Evolutionary conservation across 495 filamentous ascomycete genomes (phyloP), one percentile per base, ranked within the genome.

Genomic region (Aspergillus saccharolyticus): DNA sequence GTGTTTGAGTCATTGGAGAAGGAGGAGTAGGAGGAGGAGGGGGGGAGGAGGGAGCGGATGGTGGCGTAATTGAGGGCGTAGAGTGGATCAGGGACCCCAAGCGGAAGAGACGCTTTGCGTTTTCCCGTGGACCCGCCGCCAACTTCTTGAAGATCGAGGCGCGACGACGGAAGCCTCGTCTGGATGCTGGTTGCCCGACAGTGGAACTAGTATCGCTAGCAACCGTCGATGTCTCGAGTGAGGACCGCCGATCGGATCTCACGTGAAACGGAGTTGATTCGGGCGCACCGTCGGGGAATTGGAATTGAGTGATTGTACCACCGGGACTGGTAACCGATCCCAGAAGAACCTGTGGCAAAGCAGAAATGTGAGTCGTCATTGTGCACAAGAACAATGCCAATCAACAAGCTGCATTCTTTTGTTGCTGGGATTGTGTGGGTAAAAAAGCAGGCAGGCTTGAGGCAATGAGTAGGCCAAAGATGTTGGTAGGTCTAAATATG

Each of bases 101-200:
- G 65, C 76, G 76, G 67, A 81, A 71, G 63, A 79, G 64, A 52
- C 76, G 76, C 71, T 76, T 76, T 60, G 76, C 75, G 70, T 74
- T 77, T 57, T 80, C 77, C 54, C 75, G 74, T 64, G 77, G 73
- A 22, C 72, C 69, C 64, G 74, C 69, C 64, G 74, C 75, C 70
- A 80, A 67, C 64, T 75, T 79, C 66, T 55, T 67, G 44, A 78
- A 53, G 20, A 76, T 60, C 6, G 71, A 70, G 30, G 59, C 62
- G 54, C 72, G 66, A 42, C 68, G 71, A 62, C 46, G 56, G 22
- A 58, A 53, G 47, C 60, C 55, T 25, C 62, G 61, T 54, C 66
- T 70, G 19, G 72, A 58, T 24, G 65, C 58, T 24, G 65, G 61
- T 56, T 66, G 57, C 48, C 69, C 64, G 49, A 69, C 62, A 47